Percentiles rank a stretch among this genome's conserved stretches.
Evolutionary conservation across 2,329 filamentous ascomycete genomes (phyloP).

Genomic region (Colletotrichum destructivum): DNA sequence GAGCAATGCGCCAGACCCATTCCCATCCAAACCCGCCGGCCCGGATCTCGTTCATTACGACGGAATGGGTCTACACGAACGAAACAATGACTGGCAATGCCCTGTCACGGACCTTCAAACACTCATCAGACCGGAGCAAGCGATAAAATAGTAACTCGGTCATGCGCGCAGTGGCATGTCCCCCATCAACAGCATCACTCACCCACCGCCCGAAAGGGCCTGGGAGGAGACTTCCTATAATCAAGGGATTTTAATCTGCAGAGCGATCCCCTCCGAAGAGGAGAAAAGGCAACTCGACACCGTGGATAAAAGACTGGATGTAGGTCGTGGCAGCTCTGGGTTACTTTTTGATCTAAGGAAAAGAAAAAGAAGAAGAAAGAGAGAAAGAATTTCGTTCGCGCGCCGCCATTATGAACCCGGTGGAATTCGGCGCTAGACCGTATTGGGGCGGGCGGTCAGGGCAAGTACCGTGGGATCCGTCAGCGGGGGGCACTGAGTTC

Average conservation of each 20-base stretch:
- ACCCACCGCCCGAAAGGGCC: slow-evolving; percentile 61
- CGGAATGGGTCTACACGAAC: too few species aligned
- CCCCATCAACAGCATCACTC: slow-evolving; percentile 74
- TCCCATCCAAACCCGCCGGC: too few species aligned
- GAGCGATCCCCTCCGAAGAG: slow-evolving; percentile 63
- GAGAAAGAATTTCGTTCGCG: slow-evolving; percentile 48
- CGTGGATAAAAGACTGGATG: slow-evolving; percentile 67
- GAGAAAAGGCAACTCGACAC: slow-evolving; percentile 75
- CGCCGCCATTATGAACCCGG: slow-evolving; percentile 22
- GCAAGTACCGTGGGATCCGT: neutral
- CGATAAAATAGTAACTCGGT: neutral
- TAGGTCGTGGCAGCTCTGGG: slow-evolving; percentile 75
- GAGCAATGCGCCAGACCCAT: too few species aligned
- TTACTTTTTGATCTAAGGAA: slow-evolving; percentile 74
- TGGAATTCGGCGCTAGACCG: slow-evolving; percentile 45
- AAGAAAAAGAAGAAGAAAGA: slow-evolving; percentile 60
- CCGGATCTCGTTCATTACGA: too few species aligned
- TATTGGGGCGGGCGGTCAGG: slow-evolving; percentile 18
- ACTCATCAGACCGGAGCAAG: neutral
- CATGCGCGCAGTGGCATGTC: slow-evolving; percentile 57
- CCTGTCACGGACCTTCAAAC: neutral
- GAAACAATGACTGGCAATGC: too few species aligned
- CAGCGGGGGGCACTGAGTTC: rapidly evolving
- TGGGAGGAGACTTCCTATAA: slow-evolving; percentile 75
- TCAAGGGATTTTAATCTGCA: slow-evolving; percentile 72